phyloP scores from a whole-genome alignment of 1,284 basidiomycete species.

The Marasmius sp. region DNA sequence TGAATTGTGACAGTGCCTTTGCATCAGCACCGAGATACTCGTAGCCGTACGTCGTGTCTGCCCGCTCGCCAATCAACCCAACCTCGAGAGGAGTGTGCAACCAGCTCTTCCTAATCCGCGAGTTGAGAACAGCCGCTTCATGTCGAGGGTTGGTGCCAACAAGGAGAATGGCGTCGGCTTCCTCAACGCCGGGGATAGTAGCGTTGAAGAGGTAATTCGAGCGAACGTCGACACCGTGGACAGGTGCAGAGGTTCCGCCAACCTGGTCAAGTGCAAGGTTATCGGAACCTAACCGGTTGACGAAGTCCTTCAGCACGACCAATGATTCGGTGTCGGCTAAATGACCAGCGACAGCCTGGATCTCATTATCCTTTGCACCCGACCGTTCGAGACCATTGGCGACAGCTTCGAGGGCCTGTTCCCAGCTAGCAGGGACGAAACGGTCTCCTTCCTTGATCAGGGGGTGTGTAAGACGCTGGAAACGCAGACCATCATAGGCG shows the following conservation, averaged over 20 bases:
- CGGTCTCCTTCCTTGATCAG: conserved; percentile 91
- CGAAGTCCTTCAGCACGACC: conserved; percentile 90
- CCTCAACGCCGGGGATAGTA: conserved; percentile 90
- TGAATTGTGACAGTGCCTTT: conserved; percentile 79
- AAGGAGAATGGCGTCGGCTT: conserved; percentile 91
- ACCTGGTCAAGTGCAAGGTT: conserved; percentile 85
- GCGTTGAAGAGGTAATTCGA: conserved; percentile 98
- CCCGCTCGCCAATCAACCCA: conserved; percentile 89
- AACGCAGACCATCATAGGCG: conserved; percentile 93
- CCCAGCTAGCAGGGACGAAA: conserved; percentile 92
- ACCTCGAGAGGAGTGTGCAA: conserved; percentile 84
- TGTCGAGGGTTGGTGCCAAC: conserved; percentile 97
- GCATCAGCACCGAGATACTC: conserved; percentile 85
- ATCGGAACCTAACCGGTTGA: conserved; percentile 95
- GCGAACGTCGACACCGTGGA: conserved; percentile 87
- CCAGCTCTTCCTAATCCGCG: conserved; percentile 95
- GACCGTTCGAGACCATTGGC: conserved; percentile 77
- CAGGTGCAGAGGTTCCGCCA: conserved; percentile 66
- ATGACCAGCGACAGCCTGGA: conserved; percentile 92
- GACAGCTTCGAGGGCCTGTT: conserved; percentile 84
- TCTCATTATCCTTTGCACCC: conserved; percentile 92
- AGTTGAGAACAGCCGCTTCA: conserved; percentile 97
- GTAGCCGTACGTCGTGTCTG: conserved; percentile 92
- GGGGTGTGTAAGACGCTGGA: conserved; percentile 94
- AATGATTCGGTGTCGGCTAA: conserved; percentile 94